phyloP scores from a whole-genome alignment of 148 eudicot species.

The Camellia lanceoleosa region DNA sequence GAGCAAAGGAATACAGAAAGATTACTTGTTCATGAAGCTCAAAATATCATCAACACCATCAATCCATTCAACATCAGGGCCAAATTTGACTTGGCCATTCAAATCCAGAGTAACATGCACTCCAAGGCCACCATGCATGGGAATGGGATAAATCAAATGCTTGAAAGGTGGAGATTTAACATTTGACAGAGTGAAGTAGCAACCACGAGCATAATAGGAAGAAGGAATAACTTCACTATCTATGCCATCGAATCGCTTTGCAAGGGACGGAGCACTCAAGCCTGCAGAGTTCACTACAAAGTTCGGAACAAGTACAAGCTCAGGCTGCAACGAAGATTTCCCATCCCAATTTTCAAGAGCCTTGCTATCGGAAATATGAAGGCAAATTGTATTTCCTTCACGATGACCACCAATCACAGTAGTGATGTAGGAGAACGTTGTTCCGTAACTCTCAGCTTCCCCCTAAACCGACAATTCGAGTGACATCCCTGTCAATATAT shows the following conservation, averaged over 20 bases:
- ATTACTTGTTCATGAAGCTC: constrained; percentile 75
- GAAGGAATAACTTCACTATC: constrained; percentile 36
- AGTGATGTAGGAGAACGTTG: constrained; percentile 73
- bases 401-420: constrained; percentile 72
- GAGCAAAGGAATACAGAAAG: constrained; percentile 13
- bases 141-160: constrained; percentile 91
- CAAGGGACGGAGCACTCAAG: constrained; percentile 66
- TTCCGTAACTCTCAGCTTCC: constrained; percentile 82
- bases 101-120: constrained; percentile 92
- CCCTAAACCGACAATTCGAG: constrained; percentile 70
- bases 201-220: constrained; percentile 77
- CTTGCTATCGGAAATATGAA: constrained; percentile 60
- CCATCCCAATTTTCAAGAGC: constrained; percentile 39
- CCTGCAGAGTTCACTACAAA: constrained; percentile 81
- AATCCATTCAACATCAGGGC: constrained; percentile 97
- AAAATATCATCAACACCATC: constrained; percentile 48
- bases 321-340: constrained; percentile 43
- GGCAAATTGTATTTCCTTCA: constrained; percentile 46
- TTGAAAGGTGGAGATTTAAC: constrained; percentile 55
- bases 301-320: constrained; percentile 66
- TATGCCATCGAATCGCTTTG: constrained; percentile 58
- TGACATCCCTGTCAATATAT: constrained; percentile 57
- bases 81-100: constrained; percentile 83
- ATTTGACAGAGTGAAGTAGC: constrained; percentile 72
- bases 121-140: constrained; percentile 93